These are phyloP conservation scores for Globisporangium carolinianum DNA, from an alignment of 352 stramenopile species.

Conservation along the genomic window DNA sequence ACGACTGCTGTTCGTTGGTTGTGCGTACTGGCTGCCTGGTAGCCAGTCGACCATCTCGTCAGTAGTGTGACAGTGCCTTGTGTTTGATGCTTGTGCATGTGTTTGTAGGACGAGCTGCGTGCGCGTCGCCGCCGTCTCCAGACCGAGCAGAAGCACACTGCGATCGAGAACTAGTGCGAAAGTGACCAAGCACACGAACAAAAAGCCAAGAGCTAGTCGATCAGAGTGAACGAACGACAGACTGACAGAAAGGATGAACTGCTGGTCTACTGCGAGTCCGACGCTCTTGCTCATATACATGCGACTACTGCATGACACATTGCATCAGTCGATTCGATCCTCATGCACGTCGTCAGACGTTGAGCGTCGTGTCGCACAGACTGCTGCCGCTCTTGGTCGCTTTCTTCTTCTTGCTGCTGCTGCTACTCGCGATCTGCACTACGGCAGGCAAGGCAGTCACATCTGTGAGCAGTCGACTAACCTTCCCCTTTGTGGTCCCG, in stretches of 20 bases:
- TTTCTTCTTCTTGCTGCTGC: conserved; percentile 3
- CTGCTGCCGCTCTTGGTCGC: conserved; percentile 5
- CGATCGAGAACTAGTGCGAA: conserved; percentile 4
- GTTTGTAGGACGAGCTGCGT: conserved; percentile 21
- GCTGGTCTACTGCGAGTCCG: not conserved
- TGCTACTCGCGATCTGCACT: not conserved
- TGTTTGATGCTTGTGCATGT: no score
- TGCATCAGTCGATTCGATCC: not conserved
- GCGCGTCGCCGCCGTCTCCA: conserved; percentile 13
- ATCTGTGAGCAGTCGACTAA: not conserved
- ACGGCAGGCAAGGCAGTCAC: not conserved
- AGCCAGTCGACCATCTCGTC: no score
- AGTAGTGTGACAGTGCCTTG: no score
- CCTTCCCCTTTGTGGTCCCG: not conserved
- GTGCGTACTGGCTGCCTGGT: no score
- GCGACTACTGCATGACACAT: no score
- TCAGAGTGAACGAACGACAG: not conserved
- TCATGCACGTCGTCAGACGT: not conserved
- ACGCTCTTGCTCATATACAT: not conserved
- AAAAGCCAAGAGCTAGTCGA: not conserved
- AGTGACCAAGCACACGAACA: not conserved
- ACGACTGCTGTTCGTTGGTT: not conserved
- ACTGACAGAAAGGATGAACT: not conserved
- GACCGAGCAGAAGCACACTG: not conserved
- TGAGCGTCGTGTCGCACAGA: conserved; percentile 12